Evolutionary conservation across 2,329 filamentous ascomycete genomes (phyloP).

Genomic region (Neopestalotiopsis rosae): DNA sequence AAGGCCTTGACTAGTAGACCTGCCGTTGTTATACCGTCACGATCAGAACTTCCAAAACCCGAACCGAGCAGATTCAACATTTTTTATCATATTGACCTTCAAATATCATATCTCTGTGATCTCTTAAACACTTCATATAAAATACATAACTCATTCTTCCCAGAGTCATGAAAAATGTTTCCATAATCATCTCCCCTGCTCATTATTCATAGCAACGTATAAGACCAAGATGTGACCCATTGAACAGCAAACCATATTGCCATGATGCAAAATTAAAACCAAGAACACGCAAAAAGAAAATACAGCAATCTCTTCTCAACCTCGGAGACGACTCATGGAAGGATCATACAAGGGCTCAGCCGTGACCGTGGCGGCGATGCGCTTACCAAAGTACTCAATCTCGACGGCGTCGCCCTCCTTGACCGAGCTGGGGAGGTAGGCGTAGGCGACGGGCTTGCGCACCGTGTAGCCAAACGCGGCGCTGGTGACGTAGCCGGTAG

Average conservation of each 20-base stretch:
- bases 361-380: slow-evolving; percentile 58
- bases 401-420: slow-evolving; percentile 56
- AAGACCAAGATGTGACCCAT: background rate
- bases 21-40: too few relatives aligned
- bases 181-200: background rate
- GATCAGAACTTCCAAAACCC: too few relatives aligned
- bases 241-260: background rate
- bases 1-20: too few relatives aligned
- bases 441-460: slow-evolving; percentile 63
- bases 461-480: slow-evolving; percentile 66
- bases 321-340: slow-evolving; percentile 16
- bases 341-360: slow-evolving; percentile 55
- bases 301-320: background rate
- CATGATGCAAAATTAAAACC: background rate
- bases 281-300: background rate
- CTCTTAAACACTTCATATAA: background rate
- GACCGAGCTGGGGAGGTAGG: slow-evolving; percentile 57
- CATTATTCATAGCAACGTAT: background rate
- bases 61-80: too few relatives aligned
- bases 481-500: slow-evolving; percentile 63
- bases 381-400: slow-evolving; percentile 65
- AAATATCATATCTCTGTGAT: background rate
- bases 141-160: background rate
- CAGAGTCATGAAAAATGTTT: background rate
- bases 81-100: too few relatives aligned